Conservation (phyloP, 2,329 filamentous ascomycete genomes). For the Alternaria sp. region DNA sequence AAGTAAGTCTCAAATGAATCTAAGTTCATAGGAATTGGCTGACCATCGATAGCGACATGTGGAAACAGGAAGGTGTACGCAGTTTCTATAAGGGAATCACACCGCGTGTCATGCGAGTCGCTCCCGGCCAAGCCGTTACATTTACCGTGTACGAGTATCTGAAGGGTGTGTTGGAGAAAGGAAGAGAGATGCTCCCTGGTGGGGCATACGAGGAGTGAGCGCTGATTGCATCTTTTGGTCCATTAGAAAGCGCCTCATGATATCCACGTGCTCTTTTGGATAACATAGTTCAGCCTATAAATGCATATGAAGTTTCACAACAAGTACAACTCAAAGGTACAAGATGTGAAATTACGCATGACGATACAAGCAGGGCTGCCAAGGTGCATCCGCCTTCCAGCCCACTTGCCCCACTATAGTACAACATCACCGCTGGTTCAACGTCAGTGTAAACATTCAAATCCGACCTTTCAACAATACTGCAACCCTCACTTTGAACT, state of each 20-base stretch:
- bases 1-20: slow-evolving; percentile 45
- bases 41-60: slow-evolving; percentile 54
- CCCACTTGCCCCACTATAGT: slow-evolving; percentile 33
- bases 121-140: slow-evolving; percentile 87
- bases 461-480: neutral
- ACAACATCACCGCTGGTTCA: slow-evolving; percentile 12
- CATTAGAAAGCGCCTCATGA: slow-evolving; percentile 9
- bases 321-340: neutral
- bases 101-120: slow-evolving; percentile 95
- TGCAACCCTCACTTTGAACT: neutral
- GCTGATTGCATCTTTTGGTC: neutral
- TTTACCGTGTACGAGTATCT: slow-evolving; percentile 67
- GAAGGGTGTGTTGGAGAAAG: slow-evolving; percentile 59
- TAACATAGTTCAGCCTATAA: neutral
- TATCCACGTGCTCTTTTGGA: slow-evolving; percentile 16
- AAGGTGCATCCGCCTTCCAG: slow-evolving; percentile 16
- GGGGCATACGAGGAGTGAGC: slow-evolving; percentile 60
- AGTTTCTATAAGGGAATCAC: slow-evolving; percentile 99
- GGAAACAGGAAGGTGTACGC: slow-evolving; percentile 86
- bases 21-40: slow-evolving; percentile 5
- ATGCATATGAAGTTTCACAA: neutral
- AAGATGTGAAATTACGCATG: neutral
- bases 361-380: slow-evolving; percentile 9
- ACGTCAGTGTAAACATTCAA: slow-evolving; percentile 19
- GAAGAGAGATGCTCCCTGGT: slow-evolving; percentile 57